These are phyloP conservation scores for Aquanectria penicillioides DNA, from an alignment of 2,329 filamentous ascomycete species.

Conservation along the genomic window DNA sequence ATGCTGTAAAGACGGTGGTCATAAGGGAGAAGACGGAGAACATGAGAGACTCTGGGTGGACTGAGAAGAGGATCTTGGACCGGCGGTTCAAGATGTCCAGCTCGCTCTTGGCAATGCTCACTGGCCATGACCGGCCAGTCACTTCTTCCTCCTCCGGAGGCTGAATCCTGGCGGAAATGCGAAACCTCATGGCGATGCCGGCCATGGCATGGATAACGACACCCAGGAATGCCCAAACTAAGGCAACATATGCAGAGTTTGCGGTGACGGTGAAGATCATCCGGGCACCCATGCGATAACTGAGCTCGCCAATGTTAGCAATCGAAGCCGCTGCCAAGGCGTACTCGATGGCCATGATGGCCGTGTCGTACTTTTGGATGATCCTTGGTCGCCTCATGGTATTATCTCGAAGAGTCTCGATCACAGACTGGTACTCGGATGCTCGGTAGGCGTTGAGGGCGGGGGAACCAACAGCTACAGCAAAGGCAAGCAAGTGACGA, in stretches of 20 bases:
- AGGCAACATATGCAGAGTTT: neutral
- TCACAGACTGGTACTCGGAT: slow-evolving; percentile 18
- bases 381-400: neutral
- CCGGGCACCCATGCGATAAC: slow-evolving; percentile 9
- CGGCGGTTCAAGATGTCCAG: slow-evolving; percentile 16
- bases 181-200: slow-evolving; percentile 6
- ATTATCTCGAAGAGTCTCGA: slow-evolving; percentile 16
- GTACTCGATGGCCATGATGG: slow-evolving; percentile 13
- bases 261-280: slow-evolving; percentile 6
- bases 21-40: slow-evolving; percentile 15
- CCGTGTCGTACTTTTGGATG: slow-evolving; percentile 13
- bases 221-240: slow-evolving; percentile 24
- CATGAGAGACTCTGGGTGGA: slow-evolving; percentile 15
- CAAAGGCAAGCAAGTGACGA: slow-evolving; percentile 20
- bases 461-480: slow-evolving; percentile 18
- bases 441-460: slow-evolving; percentile 20
- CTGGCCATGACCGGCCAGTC: slow-evolving; percentile 10
- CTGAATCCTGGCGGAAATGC: slow-evolving; percentile 4
- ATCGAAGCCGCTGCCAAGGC: slow-evolving; percentile 20
- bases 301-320: slow-evolving; percentile 20
- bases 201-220: slow-evolving; percentile 19
- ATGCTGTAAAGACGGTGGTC: slow-evolving; percentile 16
- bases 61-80: slow-evolving; percentile 16
- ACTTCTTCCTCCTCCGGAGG: slow-evolving; percentile 2
- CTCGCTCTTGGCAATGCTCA: slow-evolving; percentile 6